Base-by-base conservation (phyloP, 768 basidiomycete species). In the Neoboletus brunneissimus region DNA sequence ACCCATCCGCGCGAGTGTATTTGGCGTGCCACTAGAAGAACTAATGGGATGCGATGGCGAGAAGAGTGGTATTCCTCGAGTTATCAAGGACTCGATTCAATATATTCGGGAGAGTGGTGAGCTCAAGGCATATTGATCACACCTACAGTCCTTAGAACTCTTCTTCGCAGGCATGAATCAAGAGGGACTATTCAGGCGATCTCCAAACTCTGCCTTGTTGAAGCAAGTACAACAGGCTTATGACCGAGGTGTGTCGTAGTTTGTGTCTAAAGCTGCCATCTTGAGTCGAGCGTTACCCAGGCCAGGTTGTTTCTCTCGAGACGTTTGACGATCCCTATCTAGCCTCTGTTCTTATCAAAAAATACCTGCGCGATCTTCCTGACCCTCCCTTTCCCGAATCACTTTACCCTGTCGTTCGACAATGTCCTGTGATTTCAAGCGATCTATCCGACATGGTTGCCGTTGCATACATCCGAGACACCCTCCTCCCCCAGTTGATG, bases 21-120 rank as follows among this genome's bases (percentile, higher is more conserved):
- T 94, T 66, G 89, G 91, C 5, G 87, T 92, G 4, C 86, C 89
- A 4, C 74, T 94, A 16, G 88, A 90, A 65, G 87, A 91, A 31
- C 64, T 92, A 22, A 93, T 94, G 90, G 92, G 91, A 9, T 85
- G 78, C 52, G 76, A 89, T 52, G 91, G 91, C 10, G 90, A 91
- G 73, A 91, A 88, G 64, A 87, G 87, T 43, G 84, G 87, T 13
- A 75, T 93, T n/a, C 92, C 92, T 3, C 78, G 89, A 25, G 89
- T 91, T 0, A 79, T 94, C 38, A 85, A 79, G 62, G 91, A 94
- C 61, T 81, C 82, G 20, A 86, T 87, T 27, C 82, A 85, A 54
- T 92, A 82, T 64, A 69, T 94, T 13, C 79, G 88, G 20, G 83
- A 83, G 37, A 80, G 78, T 54, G 89, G 73, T 76, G 22, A 25